Conservation (phyloP, 768 basidiomycete species). For the Chalciporus pseudorubinellus region DNA sequence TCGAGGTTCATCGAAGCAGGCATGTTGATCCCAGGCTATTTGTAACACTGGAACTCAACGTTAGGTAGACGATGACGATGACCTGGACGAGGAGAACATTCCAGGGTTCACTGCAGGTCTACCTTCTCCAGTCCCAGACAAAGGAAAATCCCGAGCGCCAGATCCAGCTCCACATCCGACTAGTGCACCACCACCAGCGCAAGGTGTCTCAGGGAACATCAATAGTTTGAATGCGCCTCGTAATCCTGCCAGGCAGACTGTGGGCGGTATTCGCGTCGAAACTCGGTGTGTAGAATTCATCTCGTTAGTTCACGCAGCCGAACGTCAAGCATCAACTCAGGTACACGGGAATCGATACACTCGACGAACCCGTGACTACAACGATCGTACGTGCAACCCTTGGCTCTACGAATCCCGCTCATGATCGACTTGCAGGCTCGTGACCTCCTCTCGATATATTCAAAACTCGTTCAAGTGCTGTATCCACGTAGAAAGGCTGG, state of each 20-base stretch:
- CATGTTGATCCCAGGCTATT: constrained; percentile 19
- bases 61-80: constrained; percentile 68
- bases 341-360: constrained; percentile 80
- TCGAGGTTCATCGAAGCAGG: constrained; percentile 85
- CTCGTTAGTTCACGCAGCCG: neutral
- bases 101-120: constrained; percentile 69
- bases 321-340: constrained; percentile 27
- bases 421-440: constrained; percentile 55
- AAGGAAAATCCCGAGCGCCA: constrained; percentile 69
- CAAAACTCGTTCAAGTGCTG: constrained; percentile 90
- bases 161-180: constrained; percentile 48
- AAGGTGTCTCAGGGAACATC: constrained; percentile 68
- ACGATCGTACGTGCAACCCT: constrained; percentile 71
- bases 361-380: constrained; percentile 86
- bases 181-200: constrained; percentile 31
- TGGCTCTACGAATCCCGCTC: constrained; percentile 1
- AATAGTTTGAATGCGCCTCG: constrained; percentile 46
- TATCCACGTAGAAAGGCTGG: constrained; percentile 76
- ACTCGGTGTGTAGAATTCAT: constrained; percentile 57
- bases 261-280: constrained; percentile 88
- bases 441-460: constrained; percentile 86
- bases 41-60: constrained; percentile 2
- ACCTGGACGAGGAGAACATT: constrained; percentile 78
- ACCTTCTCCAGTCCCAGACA: constrained; percentile 47
- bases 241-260: constrained; percentile 53